A percentile compares a stretch with the other conserved stretches of the same genome.
Evolutionary conservation across 1,139 yeast genomes (phyloP).

Genomic region (Saccharomycopsis hybrid): DNA sequence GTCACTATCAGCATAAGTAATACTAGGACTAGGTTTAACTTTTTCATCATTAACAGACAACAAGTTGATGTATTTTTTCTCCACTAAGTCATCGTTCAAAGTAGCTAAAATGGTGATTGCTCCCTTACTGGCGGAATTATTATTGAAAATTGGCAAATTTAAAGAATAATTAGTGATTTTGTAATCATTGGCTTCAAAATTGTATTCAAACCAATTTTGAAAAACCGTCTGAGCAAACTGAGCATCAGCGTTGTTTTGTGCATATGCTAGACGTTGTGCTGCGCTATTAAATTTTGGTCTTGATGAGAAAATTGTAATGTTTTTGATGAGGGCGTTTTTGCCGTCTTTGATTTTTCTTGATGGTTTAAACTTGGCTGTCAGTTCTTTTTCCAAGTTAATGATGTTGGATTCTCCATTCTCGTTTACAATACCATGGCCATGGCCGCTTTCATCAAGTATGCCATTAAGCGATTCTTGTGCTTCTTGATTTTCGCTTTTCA

Average conservation of each 20-base stretch:
- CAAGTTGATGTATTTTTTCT: constrained; percentile 40
- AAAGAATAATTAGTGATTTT: constrained; percentile 39
- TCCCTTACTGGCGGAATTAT: constrained; percentile 28
- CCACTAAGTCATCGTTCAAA: constrained; percentile 37
- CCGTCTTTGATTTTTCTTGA: constrained; percentile 18
- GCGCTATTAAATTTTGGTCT: constrained; percentile 24
- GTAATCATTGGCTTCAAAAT: constrained; percentile 40
- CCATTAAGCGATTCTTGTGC: constrained; percentile 24
- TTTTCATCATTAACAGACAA: constrained; percentile 46
- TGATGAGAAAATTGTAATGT: constrained; percentile 35
- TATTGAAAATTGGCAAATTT: constrained; percentile 32
- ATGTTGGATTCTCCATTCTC: neutral
- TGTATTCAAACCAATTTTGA: constrained; percentile 38
- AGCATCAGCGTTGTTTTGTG: constrained; percentile 7
- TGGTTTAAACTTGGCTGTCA: neutral
- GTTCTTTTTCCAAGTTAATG: too few species aligned
- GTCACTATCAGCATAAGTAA: constrained; percentile 30
- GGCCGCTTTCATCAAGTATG: constrained; percentile 22
- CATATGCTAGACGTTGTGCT: constrained; percentile 13
- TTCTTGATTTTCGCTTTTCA: constrained; percentile 22
- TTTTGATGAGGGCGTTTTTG: constrained; percentile 33
- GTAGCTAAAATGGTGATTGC: constrained; percentile 39
- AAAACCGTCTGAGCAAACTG: constrained; percentile 22
- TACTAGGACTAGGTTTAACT: constrained; percentile 36
- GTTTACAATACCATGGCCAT: constrained; percentile 11